Conservation (phyloP, 2,329 filamentous ascomycete species). For the Aspergillus sclerotialis region DNA sequence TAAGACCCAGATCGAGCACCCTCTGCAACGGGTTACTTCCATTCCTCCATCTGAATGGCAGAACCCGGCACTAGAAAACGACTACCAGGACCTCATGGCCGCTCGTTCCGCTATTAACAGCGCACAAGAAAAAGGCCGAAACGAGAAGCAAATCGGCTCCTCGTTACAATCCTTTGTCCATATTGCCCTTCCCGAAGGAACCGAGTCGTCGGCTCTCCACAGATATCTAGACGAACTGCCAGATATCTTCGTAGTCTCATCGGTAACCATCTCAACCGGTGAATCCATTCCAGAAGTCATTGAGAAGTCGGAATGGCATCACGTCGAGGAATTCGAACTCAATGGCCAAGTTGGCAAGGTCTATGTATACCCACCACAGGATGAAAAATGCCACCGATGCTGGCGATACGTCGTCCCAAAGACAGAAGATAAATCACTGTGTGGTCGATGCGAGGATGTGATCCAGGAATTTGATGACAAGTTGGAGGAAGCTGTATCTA, state of each 20-base stretch:
- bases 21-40: conserved; percentile 34
- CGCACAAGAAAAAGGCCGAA: conserved; percentile 66
- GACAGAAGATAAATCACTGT: conserved; percentile 56
- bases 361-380: conserved; percentile 42
- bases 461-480: conserved; percentile 38
- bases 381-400: conserved; percentile 74
- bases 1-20: conserved; percentile 42
- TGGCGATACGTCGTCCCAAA: conserved; percentile 73
- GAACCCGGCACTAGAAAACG: conserved; percentile 42
- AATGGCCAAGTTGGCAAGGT: conserved; percentile 24
- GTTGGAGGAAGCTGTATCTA: background rate
- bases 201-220: conserved; percentile 18
- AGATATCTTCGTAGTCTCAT: conserved; percentile 63
- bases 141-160: conserved; percentile 66
- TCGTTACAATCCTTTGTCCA: conserved; percentile 70
- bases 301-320: conserved; percentile 34
- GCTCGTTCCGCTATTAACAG: conserved; percentile 64
- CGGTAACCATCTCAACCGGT: conserved; percentile 45
- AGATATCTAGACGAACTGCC: conserved; percentile 46
- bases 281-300: conserved; percentile 20
- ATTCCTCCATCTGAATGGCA: conserved; percentile 27
- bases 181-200: conserved; percentile 19
- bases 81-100: conserved; percentile 36
- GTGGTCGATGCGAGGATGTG: conserved; percentile 64
- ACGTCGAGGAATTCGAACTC: conserved; percentile 35